Base-by-base conservation (phyloP, 148 eudicot species). In the Rhododendron molle region DNA sequence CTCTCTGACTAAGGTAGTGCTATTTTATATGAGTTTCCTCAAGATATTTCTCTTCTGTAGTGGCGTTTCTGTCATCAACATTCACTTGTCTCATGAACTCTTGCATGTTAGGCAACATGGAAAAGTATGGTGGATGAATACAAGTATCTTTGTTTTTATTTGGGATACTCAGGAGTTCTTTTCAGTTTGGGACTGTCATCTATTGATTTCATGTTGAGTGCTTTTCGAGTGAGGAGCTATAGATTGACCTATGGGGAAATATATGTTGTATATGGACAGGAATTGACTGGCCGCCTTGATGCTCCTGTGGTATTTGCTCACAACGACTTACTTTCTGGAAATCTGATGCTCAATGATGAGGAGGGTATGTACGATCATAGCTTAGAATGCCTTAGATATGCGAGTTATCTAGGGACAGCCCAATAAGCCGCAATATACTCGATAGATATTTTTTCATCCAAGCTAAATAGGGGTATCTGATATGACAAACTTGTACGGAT, bases 301-400 rank as follows among this genome's bases (percentile, higher is more conserved):
- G 92, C 99, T 86, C 99, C 98, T 18, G 96, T 95, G 88, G 95
- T 95, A 46, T 97, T 89, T 88, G 91, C 93, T 84, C 99, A 97
- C 90, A 97, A 97, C 87, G 98, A 97, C 87, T 86, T 97, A 86
- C 98, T 95, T 82, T 97, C 95, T 88, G 99, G 99, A 78, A 96
- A 97, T 92, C 82, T 97, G 87, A 97, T 97, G 99, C 84, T 92
- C 36, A 95, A 93, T 89, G 96, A 96, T 81, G 93, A 92, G 43
- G 91, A 92, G 88, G 98, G 99, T 97, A 92, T 47, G 23, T 76
- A 76, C 36, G 58, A 14, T 32, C 52, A 7, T 58, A 30, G 32
- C 23, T 86, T 86, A 80, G 3, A 28, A 11, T 47, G 32, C 44
- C 32, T 86, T 86, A 80, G 9, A 36, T 81, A 4, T 65, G 46